Conservation (phyloP, 2,329 filamentous ascomycete species). For the Xylariales sp. region DNA sequence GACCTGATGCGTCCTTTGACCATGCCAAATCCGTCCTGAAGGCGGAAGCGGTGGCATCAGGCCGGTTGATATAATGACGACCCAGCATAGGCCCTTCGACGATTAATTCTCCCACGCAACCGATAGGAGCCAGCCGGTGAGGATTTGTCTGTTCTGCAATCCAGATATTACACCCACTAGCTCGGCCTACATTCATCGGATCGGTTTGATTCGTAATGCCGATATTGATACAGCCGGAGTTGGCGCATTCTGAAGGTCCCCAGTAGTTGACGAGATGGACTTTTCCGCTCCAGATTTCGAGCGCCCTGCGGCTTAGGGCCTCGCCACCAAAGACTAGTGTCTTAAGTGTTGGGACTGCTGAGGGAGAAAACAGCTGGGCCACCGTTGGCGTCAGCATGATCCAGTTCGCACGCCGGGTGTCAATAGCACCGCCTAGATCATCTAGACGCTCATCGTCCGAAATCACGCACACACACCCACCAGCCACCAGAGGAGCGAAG, state of each 20-base stretch:
- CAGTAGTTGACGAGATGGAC: slow-evolving; percentile 7
- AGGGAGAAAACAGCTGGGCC: slow-evolving; percentile 4
- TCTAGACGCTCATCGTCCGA: slow-evolving; percentile 1
- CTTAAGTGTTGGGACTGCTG: slow-evolving; percentile 4
- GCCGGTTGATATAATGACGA: slow-evolving; percentile 34
- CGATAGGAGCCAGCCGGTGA: slow-evolving; percentile 12
- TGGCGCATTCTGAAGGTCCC: slow-evolving; percentile 8
- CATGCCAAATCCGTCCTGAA: slow-evolving; percentile 29
- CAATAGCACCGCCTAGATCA: slow-evolving; percentile 2
- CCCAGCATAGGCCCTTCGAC: slow-evolving; percentile 28
- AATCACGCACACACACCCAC: slow-evolving; percentile 6
- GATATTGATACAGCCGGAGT: slow-evolving; percentile 4
- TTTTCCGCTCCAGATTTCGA: slow-evolving; percentile 4
- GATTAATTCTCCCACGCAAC: slow-evolving; percentile 4
- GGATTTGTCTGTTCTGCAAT: slow-evolving; percentile 11
- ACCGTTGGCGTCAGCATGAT: slow-evolving; percentile 6
- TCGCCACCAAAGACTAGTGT: slow-evolving; percentile 8
- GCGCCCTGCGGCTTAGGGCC: slow-evolving; percentile 4
- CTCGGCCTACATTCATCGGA: slow-evolving; percentile 5
- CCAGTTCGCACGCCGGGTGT: slow-evolving; percentile 3
- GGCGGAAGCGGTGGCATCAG: slow-evolving; percentile 29
- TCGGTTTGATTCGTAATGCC: background rate
- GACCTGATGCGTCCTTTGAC: background rate
- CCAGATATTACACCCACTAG: slow-evolving; percentile 7
- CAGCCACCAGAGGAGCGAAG: slow-evolving; percentile 2